phyloP scores from a whole-genome alignment of 352 stramenopile species.

The Globisporangium spiculum region DNA sequence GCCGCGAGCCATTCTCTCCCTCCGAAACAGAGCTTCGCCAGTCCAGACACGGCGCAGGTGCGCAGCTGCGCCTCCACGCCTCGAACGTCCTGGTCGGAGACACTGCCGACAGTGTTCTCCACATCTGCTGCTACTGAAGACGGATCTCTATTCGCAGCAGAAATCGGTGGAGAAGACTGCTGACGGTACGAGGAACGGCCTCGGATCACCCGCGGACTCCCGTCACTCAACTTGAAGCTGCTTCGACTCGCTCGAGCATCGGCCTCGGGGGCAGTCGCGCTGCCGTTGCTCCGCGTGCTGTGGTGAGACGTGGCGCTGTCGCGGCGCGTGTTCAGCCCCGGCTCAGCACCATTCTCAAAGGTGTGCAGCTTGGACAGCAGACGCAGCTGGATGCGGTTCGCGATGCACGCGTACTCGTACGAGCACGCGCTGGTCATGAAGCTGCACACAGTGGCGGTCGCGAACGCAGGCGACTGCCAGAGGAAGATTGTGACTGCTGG shows the following conservation, averaged over 20 bases:
- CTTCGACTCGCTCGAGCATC: slow-evolving; percentile 3
- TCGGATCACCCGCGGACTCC: slow-evolving; percentile 2
- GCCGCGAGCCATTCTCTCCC: slow-evolving; percentile 48
- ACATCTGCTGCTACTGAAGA: not conserved
- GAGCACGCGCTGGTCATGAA: slow-evolving; percentile 59
- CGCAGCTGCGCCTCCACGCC: slow-evolving; percentile 22
- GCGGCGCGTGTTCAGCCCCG: not conserved
- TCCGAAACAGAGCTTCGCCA: slow-evolving; percentile 24
- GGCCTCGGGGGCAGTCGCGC: slow-evolving; percentile 3
- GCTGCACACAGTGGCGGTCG: slow-evolving; percentile 63
- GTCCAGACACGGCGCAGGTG: slow-evolving; percentile 26
- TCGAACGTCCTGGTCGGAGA: slow-evolving; percentile 25
- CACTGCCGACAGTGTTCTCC: not conserved
- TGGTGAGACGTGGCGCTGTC: slow-evolving; percentile 32
- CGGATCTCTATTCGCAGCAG: not conserved
- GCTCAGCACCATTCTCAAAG: slow-evolving; percentile 18
- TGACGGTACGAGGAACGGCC: slow-evolving; percentile 1
- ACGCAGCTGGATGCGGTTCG: slow-evolving; percentile 57
- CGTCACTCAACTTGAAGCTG: not conserved
- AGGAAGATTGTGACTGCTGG: slow-evolving; percentile 70
- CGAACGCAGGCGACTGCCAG: slow-evolving; percentile 65
- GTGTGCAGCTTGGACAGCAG: slow-evolving; percentile 35
- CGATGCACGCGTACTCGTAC: slow-evolving; percentile 78
- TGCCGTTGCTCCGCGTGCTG: slow-evolving; percentile 27
- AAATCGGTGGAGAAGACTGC: not conserved